These are phyloP conservation scores for Clohesyomyces aquaticus DNA, from an alignment of 495 filamentous ascomycete species.

Conservation along the genomic window DNA sequence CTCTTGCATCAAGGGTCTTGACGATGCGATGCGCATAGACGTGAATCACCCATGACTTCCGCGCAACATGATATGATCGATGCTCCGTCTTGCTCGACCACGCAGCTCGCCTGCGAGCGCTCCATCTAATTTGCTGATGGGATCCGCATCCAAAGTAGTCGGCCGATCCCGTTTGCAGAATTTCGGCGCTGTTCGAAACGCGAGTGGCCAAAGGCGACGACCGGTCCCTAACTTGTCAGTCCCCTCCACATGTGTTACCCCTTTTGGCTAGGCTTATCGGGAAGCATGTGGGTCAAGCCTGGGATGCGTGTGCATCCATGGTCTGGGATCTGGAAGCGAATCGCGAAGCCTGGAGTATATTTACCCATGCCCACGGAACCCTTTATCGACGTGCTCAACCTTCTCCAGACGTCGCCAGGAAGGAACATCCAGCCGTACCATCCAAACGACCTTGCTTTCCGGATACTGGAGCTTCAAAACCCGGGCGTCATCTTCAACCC, in stretches of 20 bases:
- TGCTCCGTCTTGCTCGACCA: not conserved
- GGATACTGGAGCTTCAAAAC: no score
- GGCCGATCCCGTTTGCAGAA: constrained; percentile 13
- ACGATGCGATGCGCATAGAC: not conserved
- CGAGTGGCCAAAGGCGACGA: constrained; percentile 23
- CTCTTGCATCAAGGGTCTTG: not conserved
- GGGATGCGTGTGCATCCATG: not conserved
- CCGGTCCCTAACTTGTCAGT: not conserved
- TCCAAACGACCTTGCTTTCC: no score
- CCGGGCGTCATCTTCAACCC: not conserved
- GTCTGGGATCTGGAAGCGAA: constrained; percentile 11
- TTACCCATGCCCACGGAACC: not conserved
- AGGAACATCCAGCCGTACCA: no score
- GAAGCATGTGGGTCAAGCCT: constrained; percentile 15
- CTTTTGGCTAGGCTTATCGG: constrained; percentile 28
- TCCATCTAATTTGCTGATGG: not conserved
- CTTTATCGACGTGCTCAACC: not conserved
- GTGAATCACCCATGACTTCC: not conserved
- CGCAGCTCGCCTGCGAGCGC: not conserved
- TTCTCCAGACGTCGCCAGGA: not conserved
- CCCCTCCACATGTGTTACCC: constrained; percentile 20
- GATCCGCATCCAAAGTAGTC: not conserved
- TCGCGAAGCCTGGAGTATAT: not conserved
- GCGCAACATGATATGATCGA: not conserved
- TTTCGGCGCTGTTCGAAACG: not conserved